A percentile compares a stretch with the other conserved stretches of the same genome.
These are phyloP conservation scores for Ailanthus altissimus DNA, from an alignment of 345 rosid genomes.

Conservation along the genomic window DNA sequence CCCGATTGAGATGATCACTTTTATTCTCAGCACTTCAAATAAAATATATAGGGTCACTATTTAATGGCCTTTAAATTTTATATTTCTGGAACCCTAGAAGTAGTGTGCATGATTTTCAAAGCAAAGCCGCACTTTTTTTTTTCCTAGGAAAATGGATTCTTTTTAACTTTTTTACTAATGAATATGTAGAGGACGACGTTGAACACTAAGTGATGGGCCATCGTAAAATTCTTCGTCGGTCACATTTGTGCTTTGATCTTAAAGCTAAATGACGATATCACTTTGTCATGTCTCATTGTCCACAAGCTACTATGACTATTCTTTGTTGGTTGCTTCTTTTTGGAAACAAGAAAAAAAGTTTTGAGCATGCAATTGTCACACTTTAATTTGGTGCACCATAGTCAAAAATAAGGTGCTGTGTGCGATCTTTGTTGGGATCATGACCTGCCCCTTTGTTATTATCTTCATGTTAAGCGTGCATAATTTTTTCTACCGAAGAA, in stretches of 20 bases:
- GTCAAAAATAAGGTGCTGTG: slow-evolving; percentile 14
- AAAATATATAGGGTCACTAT: too few relatives aligned
- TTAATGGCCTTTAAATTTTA: too few relatives aligned
- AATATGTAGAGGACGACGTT: neutral
- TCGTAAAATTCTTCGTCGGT: slow-evolving; percentile 12
- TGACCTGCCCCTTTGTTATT: neutral
- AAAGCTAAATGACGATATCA: neutral
- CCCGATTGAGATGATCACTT: too few relatives aligned
- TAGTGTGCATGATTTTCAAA: slow-evolving; percentile 24
- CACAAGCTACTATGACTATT: neutral
- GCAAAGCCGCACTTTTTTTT: neutral
- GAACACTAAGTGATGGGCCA: slow-evolving; percentile 13
- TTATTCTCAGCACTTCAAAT: too few relatives aligned
- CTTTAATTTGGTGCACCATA: neutral
- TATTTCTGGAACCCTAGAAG: neutral
- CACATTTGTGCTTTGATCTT: neutral
- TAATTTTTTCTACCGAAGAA: neutral
- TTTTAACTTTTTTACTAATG: too few relatives aligned
- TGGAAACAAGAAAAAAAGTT: neutral
- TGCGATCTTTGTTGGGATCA: neutral
- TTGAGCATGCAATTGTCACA: neutral
- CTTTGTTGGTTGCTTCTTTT: too few relatives aligned
- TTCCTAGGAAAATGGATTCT: too few relatives aligned
- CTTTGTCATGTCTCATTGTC: slow-evolving; percentile 13
- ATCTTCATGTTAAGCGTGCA: neutral